A percentile compares a stretch with the other conserved stretches of the same genome.
Conservation (phyloP, 805 yeast species). For the Phaffomyces thermotolerans region DNA sequence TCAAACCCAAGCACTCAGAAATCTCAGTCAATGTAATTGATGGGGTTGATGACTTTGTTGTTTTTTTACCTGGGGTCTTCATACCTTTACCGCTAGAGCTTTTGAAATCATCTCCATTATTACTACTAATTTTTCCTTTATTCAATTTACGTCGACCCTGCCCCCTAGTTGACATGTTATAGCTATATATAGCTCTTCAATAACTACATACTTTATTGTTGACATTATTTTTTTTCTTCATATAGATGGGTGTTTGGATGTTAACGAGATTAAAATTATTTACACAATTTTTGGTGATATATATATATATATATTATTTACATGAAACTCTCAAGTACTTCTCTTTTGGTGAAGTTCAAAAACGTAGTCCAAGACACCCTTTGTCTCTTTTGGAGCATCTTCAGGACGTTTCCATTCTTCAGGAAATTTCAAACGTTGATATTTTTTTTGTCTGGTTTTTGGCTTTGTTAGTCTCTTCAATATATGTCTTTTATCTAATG, state of each 20-base stretch:
- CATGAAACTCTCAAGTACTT: not conserved
- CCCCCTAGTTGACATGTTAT: not conserved
- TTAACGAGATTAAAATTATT: too few relatives aligned
- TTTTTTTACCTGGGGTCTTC: conserved; percentile 23
- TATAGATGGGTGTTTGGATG: too few relatives aligned
- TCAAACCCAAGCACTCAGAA: conserved; percentile 42
- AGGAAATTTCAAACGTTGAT: conserved; percentile 49
- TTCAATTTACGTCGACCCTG: conserved; percentile 6
- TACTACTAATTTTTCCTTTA: not conserved
- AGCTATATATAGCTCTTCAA: too few relatives aligned
- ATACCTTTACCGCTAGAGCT: not conserved
- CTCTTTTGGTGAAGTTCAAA: conserved; percentile 2
- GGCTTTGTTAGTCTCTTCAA: conserved; percentile 35
- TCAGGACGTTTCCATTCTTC: conserved; percentile 72
- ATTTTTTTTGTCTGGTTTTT: conserved; percentile 32
- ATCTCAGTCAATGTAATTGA: conserved; percentile 41
- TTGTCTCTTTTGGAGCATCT: conserved; percentile 50
- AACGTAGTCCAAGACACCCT: conserved; percentile 17
- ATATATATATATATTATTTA: not conserved
- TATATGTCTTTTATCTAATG: conserved; percentile 71
- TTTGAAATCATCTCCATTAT: too few relatives aligned
- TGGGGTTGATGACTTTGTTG: conserved; percentile 28
- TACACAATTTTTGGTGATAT: not conserved
- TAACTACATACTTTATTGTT: too few relatives aligned
- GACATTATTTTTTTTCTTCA: too few relatives aligned